Base-by-base conservation (phyloP, 768 basidiomycete species). In the Amanita thiersii region DNA sequence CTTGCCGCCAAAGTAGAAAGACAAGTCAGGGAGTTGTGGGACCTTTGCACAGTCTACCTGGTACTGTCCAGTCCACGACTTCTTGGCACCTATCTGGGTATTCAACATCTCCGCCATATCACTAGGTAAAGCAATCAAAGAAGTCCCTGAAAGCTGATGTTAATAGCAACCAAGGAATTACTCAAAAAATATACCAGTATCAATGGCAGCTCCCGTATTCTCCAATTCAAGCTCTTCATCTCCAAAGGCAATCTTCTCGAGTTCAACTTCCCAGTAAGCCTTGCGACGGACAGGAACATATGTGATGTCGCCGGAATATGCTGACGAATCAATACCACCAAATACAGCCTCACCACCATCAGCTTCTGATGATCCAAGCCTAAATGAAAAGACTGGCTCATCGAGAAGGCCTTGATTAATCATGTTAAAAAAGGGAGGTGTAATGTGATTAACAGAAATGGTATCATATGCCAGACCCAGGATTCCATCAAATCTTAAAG, bases 91-190 rank as follows among this genome's bases (percentile, higher is more conserved):
- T 40, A 99, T 96, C 60, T 86, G 81, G 23, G 84, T 69, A 65
- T 99, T 98, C 54, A 99, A 69, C 89, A 99, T 89, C 70, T 99
- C 96, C 39, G 96, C 93, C 40, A 98, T 74, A 55, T 98, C 94
- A 44, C 82, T 80, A 38, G 94, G 94, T 37, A 94, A 69, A 37
- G 85, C 94, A 52, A 98, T 97, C 47, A 97, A 71, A 5, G 90
- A 93, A 29, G 96, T 97, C 41, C 92, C 91, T 81, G 56, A 39
- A 35, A 37, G 17, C 31, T 40, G 52, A 32, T 55, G 40, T 20
- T 40, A 24, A 44, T 9, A 4, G 12, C 8, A 37, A 37, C 18
- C 30, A 19, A 12, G 2, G 3, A 2, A 31, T 19, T 11, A 20
- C 3, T 6, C 21, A 30, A 14, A 6, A 2, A 8, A 50, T 56